Base-by-base conservation (phyloP, 2,329 filamentous ascomycete species). In the Ophiostoma fasciatum region DNA sequence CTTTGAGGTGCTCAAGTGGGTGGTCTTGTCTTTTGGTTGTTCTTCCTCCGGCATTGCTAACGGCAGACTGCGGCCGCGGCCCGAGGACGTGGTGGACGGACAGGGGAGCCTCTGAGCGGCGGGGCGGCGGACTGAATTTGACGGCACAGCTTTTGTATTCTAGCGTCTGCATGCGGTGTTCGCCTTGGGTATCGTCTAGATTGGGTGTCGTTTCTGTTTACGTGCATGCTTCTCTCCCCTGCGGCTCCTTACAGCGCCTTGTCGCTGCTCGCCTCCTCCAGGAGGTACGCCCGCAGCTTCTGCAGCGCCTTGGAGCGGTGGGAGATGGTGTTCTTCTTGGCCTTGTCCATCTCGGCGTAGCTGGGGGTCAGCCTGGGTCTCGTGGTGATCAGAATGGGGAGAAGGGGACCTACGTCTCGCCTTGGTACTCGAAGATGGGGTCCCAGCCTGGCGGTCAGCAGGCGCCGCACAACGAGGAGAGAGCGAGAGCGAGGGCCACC, bases 361-460 rank as follows among this genome's bases (percentile, higher is more conserved):
- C 74, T 80, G 30, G n/a, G n/a, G n/a, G n/a, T n/a, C n/a, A n/a
- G n/a, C n/a, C n/a, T n/a, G n/a, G n/a, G n/a, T n/a, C n/a, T n/a
- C n/a, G n/a, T n/a, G n/a, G n/a, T n/a, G n/a, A n/a, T n/a, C n/a
- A n/a, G n/a, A n/a, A n/a, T n/a, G n/a, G n/a, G n/a, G n/a, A 26
- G 12, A 6, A 11, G 28, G 3, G 33, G 28, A 31, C 68, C 52
- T 55, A 74, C 62, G 90, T 98, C 59, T 83, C 64, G 28, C 87
- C 87, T 45, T 92, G 71, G 48, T 92, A 88, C 60, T 98, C 90
- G 50, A 98, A 98, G 45, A 93, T 79, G 3, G 90, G 75, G 56
- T 98, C 90, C 90, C 90, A 98, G 31, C 88, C 87, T 93, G 33
- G 20, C n/a, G n/a, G n/a, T n/a, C n/a, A n/a, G n/a, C n/a, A n/a